Evolutionary conservation across 306 rosid genomes (phyloP).

Genomic region (Sechiopsis laciniata): DNA sequence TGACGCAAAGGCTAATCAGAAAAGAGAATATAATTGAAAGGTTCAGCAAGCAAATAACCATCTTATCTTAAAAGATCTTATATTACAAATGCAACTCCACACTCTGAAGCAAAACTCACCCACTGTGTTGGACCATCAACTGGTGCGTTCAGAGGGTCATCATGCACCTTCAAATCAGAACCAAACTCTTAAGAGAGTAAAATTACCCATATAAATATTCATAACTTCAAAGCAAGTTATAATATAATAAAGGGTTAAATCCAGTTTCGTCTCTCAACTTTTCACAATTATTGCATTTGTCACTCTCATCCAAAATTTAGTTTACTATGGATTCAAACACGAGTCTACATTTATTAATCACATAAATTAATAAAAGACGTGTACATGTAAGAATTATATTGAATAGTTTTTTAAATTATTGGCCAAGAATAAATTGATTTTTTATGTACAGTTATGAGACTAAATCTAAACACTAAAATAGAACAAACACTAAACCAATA

Average conservation of each 20-base stretch:
- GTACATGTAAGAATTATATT: not conserved
- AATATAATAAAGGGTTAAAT: not conserved
- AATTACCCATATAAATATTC: not conserved
- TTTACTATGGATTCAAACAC: not conserved
- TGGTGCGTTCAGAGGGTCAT: conserved; percentile 88
- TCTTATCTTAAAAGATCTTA: conserved; percentile 1
- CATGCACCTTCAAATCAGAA: conserved; percentile 62
- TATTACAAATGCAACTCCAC: conserved; percentile 13
- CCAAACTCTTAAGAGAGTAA: conserved; percentile 1
- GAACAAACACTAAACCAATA: not conserved
- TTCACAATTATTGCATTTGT: not conserved
- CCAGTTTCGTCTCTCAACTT: not conserved
- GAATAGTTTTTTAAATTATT: not conserved
- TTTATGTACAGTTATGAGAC: not conserved
- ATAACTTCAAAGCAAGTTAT: not conserved
- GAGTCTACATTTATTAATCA: not conserved
- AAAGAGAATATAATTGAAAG: conserved; percentile 17
- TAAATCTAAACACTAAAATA: not conserved
- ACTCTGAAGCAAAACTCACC: conserved; percentile 44
- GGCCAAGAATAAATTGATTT: not conserved
- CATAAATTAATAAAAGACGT: not conserved
- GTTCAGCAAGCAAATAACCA: conserved; percentile 6
- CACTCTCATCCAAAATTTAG: not conserved
- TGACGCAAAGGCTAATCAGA: conserved; percentile 71
- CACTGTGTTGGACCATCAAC: conserved; percentile 98